Base-by-base conservation (phyloP, 2,329 filamentous ascomycete genomes). In the Spiromastix sp. region DNA sequence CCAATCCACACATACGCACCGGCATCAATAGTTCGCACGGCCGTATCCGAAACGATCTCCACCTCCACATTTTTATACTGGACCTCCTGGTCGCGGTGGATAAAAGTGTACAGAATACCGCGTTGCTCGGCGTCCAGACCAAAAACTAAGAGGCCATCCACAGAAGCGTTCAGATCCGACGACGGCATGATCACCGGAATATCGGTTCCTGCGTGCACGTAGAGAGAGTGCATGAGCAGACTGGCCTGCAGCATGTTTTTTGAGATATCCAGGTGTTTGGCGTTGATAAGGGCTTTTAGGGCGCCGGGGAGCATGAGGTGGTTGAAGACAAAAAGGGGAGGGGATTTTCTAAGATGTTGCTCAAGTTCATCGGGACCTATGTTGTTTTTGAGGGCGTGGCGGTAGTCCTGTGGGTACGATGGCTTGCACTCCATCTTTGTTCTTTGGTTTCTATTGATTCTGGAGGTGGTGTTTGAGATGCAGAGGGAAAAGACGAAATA, bases 71-170 rank as follows among this genome's bases (percentile, higher is more conserved):
- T n/a, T n/a, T n/a, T n/a, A n/a, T n/a, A n/a, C n/a, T n/a, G n/a
- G n/a, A n/a, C n/a, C n/a, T n/a, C n/a, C n/a, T n/a, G n/a, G n/a
- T n/a, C n/a, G n/a, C n/a, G n/a, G n/a, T n/a, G n/a, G n/a, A n/a
- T n/a, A n/a, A n/a, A n/a, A n/a, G n/a, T n/a, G 24, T 49, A 47
- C 22, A 56, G 46, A 12, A 31, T 27, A 26, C 46, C 47, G 10
- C 49, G 43, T 10, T 55, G 48, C 5, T 46, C 31, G 11, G 40
- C 29, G 17, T 47, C 33, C 26, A 56, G 38, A 9, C 40, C 46
- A 29, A 55, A 52, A 12, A 56, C 37, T 3, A 53, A 39, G 32
- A 56, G 42, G 5, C 54, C 54, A 12, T 55, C 44, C 3, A 56
- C 41, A 17, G 33, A 32, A 11, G 26, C 34, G 13, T 27, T 25